Base-by-base conservation (phyloP, 176 grass and related monocot species). In the Hyparrhenia diplandra region DNA sequence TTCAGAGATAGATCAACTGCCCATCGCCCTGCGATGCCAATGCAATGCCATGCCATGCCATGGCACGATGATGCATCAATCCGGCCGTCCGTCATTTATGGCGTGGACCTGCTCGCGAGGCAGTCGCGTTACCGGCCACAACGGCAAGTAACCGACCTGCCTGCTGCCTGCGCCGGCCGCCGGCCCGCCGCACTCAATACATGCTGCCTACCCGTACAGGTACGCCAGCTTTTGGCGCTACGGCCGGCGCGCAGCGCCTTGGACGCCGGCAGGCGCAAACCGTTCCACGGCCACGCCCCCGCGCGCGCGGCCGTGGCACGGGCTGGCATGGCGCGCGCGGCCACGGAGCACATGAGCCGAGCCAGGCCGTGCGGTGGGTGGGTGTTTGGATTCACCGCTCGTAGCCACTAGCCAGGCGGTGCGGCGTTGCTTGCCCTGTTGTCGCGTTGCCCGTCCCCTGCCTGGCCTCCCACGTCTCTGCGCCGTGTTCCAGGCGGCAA, bases 101-200 rank as follows among this genome's bases (percentile, higher is more conserved):
- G 8, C 10, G n/a, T 20, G 58, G 55, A 11, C 17, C 30, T 60
- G 43, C 41, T 71, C 42, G 59, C 3, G 31, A 20, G 57, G 16
- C 68, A 25, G 41, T 5, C 25, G 20, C 36, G 61, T 57, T 18
- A 73, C 68, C 58, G 58, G 76, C 42, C 75, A 66, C 68, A 73
- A 73, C 58, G 84, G 76, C 75, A 52, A 52, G 14, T 2, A 41
- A 86, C 59, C 76, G 69, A 57, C 81, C 59, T 21, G 13, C 45
- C n/a, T n/a, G n/a, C n/a, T n/a, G n/a, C n/a, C n/a, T 16, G 21
- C 54, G 52, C 52, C 52, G 18, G 49, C 18, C 18, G 49, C 49
- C 47, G 6, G 28, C 34, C 46, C 47, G 78, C 10, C 61, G 4
- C 36, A 59, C 71, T 83, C 71, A 66, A 74, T 74, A 34, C 28